Evolutionary conservation across 768 basidiomycete genomes (phyloP).

Genomic region (Pisolithus marmoratus): DNA sequence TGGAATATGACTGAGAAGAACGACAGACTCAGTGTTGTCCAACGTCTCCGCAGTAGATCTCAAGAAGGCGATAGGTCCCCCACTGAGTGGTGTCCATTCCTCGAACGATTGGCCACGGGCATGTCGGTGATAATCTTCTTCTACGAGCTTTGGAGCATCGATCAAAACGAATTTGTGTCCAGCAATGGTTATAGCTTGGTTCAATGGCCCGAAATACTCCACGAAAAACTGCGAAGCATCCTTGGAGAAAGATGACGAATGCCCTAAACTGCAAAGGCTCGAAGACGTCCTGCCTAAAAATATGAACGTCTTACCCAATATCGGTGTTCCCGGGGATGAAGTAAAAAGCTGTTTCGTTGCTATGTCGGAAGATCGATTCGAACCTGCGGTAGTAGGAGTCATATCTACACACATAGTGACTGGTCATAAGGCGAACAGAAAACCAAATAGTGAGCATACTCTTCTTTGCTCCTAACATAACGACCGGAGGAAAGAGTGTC

Average conservation of each 20-base stretch:
- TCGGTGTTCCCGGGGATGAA: slow-evolving; percentile 82
- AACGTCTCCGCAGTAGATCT: slow-evolving; percentile 29
- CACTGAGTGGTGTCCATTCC: slow-evolving; percentile 47
- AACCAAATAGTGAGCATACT: slow-evolving; percentile 30
- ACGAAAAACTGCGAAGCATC: slow-evolving; percentile 54
- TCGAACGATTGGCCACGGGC: slow-evolving; percentile 44
- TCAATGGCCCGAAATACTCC: slow-evolving; percentile 62
- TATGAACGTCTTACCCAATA: slow-evolving; percentile 44
- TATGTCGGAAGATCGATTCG: slow-evolving; percentile 49
- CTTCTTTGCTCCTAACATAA: slow-evolving; percentile 40
- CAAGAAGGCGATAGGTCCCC: slow-evolving; percentile 59
- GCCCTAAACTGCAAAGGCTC: slow-evolving; percentile 47
- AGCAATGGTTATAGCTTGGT: slow-evolving; percentile 52
- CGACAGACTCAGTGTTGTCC: slow-evolving; percentile 37
- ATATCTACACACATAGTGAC: slow-evolving; percentile 42
- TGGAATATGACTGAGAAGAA: slow-evolving; percentile 85
- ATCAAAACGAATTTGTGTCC: slow-evolving; percentile 71
- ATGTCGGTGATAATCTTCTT: slow-evolving; percentile 71
- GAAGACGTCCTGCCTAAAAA: neutral
- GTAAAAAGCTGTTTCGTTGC: slow-evolving; percentile 38
- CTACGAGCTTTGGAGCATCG: slow-evolving; percentile 74
- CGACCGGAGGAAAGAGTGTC: slow-evolving; percentile 71
- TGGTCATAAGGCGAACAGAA: neutral
- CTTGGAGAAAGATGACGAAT: slow-evolving; percentile 43
- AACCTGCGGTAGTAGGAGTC: slow-evolving; percentile 54